Evolutionary conservation across 2,329 filamentous ascomycete species (phyloP), one percentile per base, ranked within the genome.

Genomic region (Colletotrichum navitas): DNA sequence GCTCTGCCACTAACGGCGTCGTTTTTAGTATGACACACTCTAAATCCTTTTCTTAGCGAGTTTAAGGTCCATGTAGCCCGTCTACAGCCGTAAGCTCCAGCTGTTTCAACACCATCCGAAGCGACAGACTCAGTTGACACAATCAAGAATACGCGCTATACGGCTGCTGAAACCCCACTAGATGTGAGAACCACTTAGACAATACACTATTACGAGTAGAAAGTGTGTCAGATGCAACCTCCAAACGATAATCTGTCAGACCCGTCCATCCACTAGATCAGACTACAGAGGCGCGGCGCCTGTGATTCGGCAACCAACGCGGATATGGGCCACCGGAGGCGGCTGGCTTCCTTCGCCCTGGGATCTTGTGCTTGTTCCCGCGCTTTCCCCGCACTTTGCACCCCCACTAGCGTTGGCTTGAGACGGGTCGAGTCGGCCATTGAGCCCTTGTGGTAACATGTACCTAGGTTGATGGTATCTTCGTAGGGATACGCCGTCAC

Each of bases 341-440:
- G 43, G 43, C 47, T 63, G 11, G 36, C 8, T 63, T 63, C 64
- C 58, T 45, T 68, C 60, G 49, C 68, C 58, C 68, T 64, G 68
- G 64, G 62, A 26, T 18, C 59, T 5, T 36, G 54, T 68, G 58
- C 64, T 54, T n/a, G 29, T 32, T n/a, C 43, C 49, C 29, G 58
- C 43, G 32, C 8, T 68, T 32, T 55, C 63, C 68, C 68, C 64
- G 68, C 68, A 71, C 41, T 63, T 29, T 21, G 36, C n/a, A n/a
- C 51, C 52, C 51, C 64, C 64, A 47, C 63, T 16, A 12, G 49
- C 12, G 26, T 26, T 54, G 63, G 56, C 43, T 34, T 32, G 16
- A 21, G 29, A 12, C 21, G 16, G 32, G 29, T 2, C 12, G 29
- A n/a, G 16, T 29, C 7, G 21, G 11, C 16, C 54, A 3, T 24